Base-by-base conservation (phyloP, 495 filamentous ascomycete genomes). In the Delitschia confertaspora region DNA sequence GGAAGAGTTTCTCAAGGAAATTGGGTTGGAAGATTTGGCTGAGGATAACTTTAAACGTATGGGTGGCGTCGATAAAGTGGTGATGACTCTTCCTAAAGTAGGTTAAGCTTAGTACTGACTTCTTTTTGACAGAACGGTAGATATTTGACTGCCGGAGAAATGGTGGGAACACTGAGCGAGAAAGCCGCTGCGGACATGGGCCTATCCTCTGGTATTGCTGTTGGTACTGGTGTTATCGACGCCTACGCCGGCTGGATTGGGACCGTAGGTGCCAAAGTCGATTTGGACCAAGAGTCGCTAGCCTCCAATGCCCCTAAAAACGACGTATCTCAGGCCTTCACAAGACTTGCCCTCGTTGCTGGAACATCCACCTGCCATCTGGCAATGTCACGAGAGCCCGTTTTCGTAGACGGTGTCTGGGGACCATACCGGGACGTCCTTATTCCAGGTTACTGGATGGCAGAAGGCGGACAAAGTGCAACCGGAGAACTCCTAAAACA, bases 211-310 rank as follows among this genome's bases (percentile, higher is more conserved):
- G 91, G 89, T 6, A 89, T 93, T 55, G 86, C 91, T 11, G 80
- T 98, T 45, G 91, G 91, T 14, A 91, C 83, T 53, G 88, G 89
- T 59, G 91, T 98, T 26, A 98, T 98, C 50, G 91, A 98, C 65
- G 89, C 91, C 4, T 98, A 98, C 61, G 91, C 91, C 13, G 91
- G 91, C 18, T 98, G 91, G 91, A 85, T 98, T 45, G 91, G 91
- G 26, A 95, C 89, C 2, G 91, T 98, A n/a, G 89, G 91, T 38
- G 87, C 91, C 10, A 95, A 95, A 61, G 85, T 94, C 46, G 66
- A 82, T 30, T 69, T 93, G 7, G 67, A 65, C 29, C 62, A 68
- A 20, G 70, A 75, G n/a, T 68, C 78, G 16, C 63, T 88, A 6
- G 76, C 74, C 55, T 61, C 69, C 8, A 70, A 69, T 27, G 67